phyloP scores from a whole-genome alignment of 108 stramenopile species.

The Nitzschia inconspicua region DNA sequence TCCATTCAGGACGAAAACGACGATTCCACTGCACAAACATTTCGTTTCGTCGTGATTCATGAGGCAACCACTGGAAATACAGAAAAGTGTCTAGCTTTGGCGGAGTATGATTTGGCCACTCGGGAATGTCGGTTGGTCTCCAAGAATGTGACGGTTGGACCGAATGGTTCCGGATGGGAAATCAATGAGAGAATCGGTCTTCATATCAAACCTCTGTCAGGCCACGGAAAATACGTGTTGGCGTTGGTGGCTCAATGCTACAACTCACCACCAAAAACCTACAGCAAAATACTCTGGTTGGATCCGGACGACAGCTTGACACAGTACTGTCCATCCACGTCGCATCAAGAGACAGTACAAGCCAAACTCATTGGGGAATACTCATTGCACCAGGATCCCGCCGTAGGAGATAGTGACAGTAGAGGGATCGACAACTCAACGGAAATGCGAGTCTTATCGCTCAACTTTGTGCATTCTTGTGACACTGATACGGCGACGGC shows the following conservation, averaged over 20 bases:
- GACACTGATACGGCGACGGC: slow-evolving; percentile 1
- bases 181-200: background rate
- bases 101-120: slow-evolving; percentile 8
- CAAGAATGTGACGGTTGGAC: background rate
- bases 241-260: slow-evolving; percentile 11
- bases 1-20: background rate
- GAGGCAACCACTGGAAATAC: background rate
- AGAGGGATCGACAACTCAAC: too few species aligned
- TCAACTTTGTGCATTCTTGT: slow-evolving; percentile 1
- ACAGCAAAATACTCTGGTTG: slow-evolving; percentile 9
- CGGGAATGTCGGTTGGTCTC: background rate
- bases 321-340: too few species aligned
- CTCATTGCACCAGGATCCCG: too few species aligned
- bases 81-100: background rate
- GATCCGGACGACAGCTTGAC: slow-evolving; percentile 3
- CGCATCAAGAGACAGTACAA: too few species aligned
- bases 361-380: too few species aligned
- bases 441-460: background rate
- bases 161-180: background rate
- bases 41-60: slow-evolving; percentile 8
- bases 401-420: too few species aligned
- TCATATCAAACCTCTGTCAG: background rate
- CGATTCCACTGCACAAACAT: background rate
- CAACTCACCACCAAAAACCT: too few species aligned
- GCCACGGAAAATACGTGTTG: background rate